Conservation (phyloP, 2,329 filamentous ascomycete species). For the Colletotrichum falcatum region DNA sequence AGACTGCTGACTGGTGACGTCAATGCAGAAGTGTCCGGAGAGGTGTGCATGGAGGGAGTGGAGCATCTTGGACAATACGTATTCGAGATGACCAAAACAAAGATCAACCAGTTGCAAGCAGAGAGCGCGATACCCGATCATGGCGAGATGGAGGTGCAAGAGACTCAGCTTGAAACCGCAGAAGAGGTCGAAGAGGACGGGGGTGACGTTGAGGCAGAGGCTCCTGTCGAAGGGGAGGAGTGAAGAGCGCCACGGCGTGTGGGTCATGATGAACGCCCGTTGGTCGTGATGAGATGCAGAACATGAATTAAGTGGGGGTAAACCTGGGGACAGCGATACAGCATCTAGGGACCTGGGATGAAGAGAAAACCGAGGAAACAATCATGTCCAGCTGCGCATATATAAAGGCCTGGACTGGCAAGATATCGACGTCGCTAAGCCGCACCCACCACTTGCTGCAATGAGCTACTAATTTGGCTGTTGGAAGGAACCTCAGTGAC, state of each 20-base stretch:
- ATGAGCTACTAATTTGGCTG: background rate
- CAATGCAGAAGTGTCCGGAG: conserved; percentile 64
- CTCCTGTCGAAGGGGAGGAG: conserved; percentile 48
- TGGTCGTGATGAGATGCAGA: conserved; percentile 13
- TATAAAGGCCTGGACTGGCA: background rate
- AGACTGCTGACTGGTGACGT: conserved; percentile 61
- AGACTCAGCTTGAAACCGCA: conserved; percentile 46
- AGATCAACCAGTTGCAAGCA: conserved; percentile 61
- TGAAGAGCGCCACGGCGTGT: conserved; percentile 40
- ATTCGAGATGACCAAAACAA: conserved; percentile 88
- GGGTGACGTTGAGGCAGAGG: conserved; percentile 42
- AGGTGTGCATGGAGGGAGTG: conserved; percentile 85
- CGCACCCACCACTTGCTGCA: background rate
- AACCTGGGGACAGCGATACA: background rate
- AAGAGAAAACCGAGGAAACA: background rate
- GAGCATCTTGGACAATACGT: conserved; percentile 98
- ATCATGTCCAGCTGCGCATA: background rate
- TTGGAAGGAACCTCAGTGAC: background rate
- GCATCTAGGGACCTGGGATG: background rate
- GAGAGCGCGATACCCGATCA: conserved; percentile 46
- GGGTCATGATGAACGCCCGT: background rate
- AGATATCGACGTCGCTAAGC: background rate
- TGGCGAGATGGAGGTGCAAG: conserved; percentile 45
- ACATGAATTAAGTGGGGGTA: background rate
- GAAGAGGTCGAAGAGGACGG: conserved; percentile 43